Evolutionary conservation across 495 filamentous ascomycete species (phyloP), one percentile per base, ranked within the genome.

Genomic region (Penicillium maclennaniae): DNA sequence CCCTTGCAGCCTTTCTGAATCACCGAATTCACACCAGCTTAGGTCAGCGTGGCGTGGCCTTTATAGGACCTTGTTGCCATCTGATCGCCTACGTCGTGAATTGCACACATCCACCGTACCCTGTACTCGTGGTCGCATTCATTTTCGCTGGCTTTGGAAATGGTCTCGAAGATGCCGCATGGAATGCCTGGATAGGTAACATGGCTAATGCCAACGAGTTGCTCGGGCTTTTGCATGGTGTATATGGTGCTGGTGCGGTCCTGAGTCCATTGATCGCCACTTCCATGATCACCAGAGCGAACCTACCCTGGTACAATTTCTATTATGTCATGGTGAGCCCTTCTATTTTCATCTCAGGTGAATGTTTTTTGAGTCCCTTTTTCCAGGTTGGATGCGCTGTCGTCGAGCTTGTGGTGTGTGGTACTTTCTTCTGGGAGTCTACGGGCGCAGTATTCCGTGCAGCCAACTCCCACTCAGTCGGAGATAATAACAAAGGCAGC

Each of bases 41-140:
- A 47, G 91, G 91, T 15, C 89, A 90, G 43, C 83, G 83, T 0
- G 91, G 90, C 12, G 79, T 92, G 3, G 88, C 88, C 27, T 49
- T 87, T 42, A 68, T 92, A 15, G 82, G 71, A 1, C 86, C 89
- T 0, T 47, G 66, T 1, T 86, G 79, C 65, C 85, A 87, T 50
- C 56, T 92, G 6, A 59, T 87, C 14, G 79, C 87, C 23, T 85
- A 83, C 56, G 66, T 82, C 36, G 69, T 87, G 60, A 80, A 83
- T 56, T 70, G 73, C 37, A 28, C 79, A 0, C 83, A 85, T 52
- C 83, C 83, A 2, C 82, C 80, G 0, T 86, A 81, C 51, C 80
- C 81, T 0, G 83, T 80, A 0, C 67, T 86, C 7, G 73, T 84
- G 7, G 61, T 82, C 54, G 67, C 81, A 43, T 80, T 82, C 60